Percentiles rank a stretch among this genome's conserved stretches.
Conservation (phyloP, 2,329 filamentous ascomycete genomes). For the Leptoxyphium fumago region DNA sequence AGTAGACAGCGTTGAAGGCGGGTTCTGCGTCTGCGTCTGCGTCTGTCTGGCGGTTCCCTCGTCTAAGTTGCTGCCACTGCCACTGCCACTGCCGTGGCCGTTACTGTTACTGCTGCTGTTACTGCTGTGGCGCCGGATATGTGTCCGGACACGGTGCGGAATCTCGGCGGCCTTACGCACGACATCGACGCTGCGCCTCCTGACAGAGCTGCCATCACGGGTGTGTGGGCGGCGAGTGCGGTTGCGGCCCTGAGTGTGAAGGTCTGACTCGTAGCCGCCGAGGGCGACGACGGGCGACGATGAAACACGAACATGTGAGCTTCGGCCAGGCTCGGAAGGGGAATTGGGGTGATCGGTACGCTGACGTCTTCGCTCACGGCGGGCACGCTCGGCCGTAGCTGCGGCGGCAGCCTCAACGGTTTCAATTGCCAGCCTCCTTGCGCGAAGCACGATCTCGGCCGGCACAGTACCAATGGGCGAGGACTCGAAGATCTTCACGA, state of each 20-base stretch:
- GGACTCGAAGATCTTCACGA: conserved; percentile 45
- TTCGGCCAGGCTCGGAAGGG: neutral
- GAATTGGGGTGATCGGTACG: neutral
- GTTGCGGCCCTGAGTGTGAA: conserved; percentile 20
- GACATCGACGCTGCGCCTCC: conserved; percentile 18
- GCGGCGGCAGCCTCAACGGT: conserved; percentile 28
- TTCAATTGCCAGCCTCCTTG: conserved; percentile 50
- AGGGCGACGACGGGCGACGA: conserved; percentile 20
- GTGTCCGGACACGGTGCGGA: conserved; percentile 18
- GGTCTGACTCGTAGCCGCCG: conserved; percentile 33
- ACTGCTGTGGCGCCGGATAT: conserved; percentile 11
- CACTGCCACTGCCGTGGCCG: conserved; percentile 11
- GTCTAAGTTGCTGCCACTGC: conserved; percentile 9
- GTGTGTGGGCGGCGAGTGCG: conserved; percentile 24
- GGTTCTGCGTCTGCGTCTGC: neutral
- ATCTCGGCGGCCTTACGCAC: conserved; percentile 27
- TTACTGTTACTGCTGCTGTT: conserved; percentile 4
- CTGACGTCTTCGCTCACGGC: conserved; percentile 29
- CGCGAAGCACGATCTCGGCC: conserved; percentile 55
- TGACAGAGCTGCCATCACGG: conserved; percentile 17
- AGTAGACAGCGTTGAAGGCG: neutral
- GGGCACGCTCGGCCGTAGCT: conserved; percentile 5
- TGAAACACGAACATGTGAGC: conserved; percentile 1
- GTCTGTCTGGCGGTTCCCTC: neutral
- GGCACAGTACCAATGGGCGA: conserved; percentile 42